These are phyloP conservation scores for Aethionema arabicum DNA, from an alignment of 345 rosid genomes.

Conservation along the genomic window DNA sequence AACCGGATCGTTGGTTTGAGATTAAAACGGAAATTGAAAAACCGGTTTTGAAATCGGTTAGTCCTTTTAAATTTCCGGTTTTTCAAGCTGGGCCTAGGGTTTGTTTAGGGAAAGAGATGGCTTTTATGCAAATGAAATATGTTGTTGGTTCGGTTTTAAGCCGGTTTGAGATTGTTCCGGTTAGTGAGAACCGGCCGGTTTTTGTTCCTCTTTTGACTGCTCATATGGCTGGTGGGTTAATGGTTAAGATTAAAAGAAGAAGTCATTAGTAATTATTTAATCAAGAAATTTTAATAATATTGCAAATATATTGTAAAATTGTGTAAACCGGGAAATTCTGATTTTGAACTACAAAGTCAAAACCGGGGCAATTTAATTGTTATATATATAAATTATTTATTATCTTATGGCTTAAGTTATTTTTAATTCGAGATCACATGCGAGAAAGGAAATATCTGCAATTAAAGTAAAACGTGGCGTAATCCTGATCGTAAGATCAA, in stretches of 20 bases:
- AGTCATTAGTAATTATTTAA: neutral
- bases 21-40: slow-evolving; percentile 6
- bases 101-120: slow-evolving; percentile 70
- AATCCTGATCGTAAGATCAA: neutral
- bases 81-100: slow-evolving; percentile 73
- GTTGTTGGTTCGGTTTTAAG: slow-evolving; percentile 48
- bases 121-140: slow-evolving; percentile 67
- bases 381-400: too few species aligned
- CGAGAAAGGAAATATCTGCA: neutral
- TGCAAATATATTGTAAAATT: neutral
- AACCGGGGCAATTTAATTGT: too few species aligned
- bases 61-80: slow-evolving; percentile 53
- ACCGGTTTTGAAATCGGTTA: slow-evolving; percentile 37
- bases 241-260: slow-evolving; percentile 42
- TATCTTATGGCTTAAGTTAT: too few species aligned
- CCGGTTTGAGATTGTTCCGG: slow-evolving; percentile 45
- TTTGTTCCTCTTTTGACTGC: slow-evolving; percentile 65
- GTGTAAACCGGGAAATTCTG: neutral
- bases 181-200: slow-evolving; percentile 38
- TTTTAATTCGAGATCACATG: neutral
- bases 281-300: neutral
- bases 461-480: neutral
- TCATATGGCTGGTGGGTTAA: slow-evolving; percentile 67
- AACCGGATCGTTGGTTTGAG: slow-evolving; percentile 62
- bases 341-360: neutral